A percentile compares a stretch with the other conserved stretches of the same genome.
Conservation (phyloP, 352 stramenopile genomes). For the Globisporangium mamillatum region DNA sequence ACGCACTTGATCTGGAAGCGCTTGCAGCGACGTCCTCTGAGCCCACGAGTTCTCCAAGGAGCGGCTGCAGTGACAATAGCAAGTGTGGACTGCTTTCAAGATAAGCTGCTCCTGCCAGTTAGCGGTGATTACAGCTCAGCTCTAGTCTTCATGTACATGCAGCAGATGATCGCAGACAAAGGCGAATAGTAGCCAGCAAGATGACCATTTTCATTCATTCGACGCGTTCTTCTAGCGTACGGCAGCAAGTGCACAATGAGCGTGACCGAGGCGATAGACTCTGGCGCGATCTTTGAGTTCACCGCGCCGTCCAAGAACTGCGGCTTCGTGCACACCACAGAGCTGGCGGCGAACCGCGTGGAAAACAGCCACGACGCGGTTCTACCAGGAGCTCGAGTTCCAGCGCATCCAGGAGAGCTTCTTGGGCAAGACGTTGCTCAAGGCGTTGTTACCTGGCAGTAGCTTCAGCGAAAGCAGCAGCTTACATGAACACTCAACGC, state of each 20-base stretch:
- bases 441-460: constrained; percentile 28
- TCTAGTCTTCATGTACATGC: background rate
- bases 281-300: constrained; percentile 89
- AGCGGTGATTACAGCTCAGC: background rate
- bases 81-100: background rate
- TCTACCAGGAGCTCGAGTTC: constrained; percentile 73
- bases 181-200: background rate
- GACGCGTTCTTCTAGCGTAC: constrained; percentile 79
- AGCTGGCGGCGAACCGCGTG: constrained; percentile 75
- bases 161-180: background rate
- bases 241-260: constrained; percentile 90
- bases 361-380: constrained; percentile 61
- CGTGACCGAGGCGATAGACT: constrained; percentile 94
- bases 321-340: constrained; percentile 94
- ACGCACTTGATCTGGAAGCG: constrained; percentile 30
- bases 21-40: constrained; percentile 22
- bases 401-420: constrained; percentile 72
- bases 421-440: constrained; percentile 81
- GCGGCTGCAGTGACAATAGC: background rate
- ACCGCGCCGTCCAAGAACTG: constrained; percentile 73
- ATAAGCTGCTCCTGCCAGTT: background rate
- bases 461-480: background rate
- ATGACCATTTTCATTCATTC: too few relatives aligned
- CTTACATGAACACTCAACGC: background rate
- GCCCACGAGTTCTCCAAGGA: constrained; percentile 23